Evolutionary conservation across 2,329 filamentous ascomycete genomes (phyloP), one percentile per base, ranked within the genome.

Genomic region (Beauveria australis): DNA sequence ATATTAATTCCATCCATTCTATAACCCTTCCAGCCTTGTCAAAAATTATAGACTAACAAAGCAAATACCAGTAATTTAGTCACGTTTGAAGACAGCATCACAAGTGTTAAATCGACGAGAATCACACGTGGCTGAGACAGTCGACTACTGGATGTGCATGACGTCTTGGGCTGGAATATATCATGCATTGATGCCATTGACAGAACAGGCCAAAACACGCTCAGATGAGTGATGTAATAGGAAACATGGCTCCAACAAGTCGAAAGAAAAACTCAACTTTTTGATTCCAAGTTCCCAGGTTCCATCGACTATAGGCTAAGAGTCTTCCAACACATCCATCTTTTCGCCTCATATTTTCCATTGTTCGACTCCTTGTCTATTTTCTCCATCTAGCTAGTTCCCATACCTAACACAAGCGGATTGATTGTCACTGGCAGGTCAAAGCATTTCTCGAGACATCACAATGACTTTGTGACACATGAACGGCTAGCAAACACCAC

Each of bases 91-190:
- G 4, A 7, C 40, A 5, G 54, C 44, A 41, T 57, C 54, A 48
- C 43, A 48, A 48, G 54, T 30, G 54, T 41, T 14, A 14, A 18
- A 16, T 18, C 26, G 46, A 18, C 14, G 6, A 14, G n/a, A 16
- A 28, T 49, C 54, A 51, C 55, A 58, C 51, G 55, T 33, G 19
- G 46, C 55, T 41, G 46, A 58, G 55, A 58, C 55, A 58, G 54
- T 33, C 28, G 14, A 47, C 37, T 30, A 30, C 28, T 3, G 28
- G 9, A 8, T 30, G 30, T 49, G 24, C 33, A 51, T 58, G 55
- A 58, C 55, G 55, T 51, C 55, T 41, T 58, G 16, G 33, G 55
- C 16, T 19, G 16, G 9, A 30, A 33, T 12, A 10, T 19, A 57
- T 37, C 22, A 54, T 40, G 43, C 43, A 37, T 48, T 22, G 30